Evolutionary conservation across 176 grass and related monocot genomes (phyloP).

Genomic region (Bolboschoenus planiculmis): DNA sequence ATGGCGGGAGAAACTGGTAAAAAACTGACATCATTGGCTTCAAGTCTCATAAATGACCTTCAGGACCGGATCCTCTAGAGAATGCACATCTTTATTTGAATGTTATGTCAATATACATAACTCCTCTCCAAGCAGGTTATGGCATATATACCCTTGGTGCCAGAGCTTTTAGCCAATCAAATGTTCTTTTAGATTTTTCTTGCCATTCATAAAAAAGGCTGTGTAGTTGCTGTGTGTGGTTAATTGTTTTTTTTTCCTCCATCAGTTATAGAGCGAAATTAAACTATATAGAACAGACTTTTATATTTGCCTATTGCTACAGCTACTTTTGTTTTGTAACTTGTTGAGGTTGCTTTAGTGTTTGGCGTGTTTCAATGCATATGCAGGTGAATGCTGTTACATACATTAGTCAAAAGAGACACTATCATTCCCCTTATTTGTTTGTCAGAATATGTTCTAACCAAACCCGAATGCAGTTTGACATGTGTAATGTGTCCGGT

Average conservation of each 20-base stretch:
- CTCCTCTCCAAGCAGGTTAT: not conserved
- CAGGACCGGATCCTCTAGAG: conserved; percentile 75
- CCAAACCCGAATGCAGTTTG: not conserved
- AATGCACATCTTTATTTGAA: not conserved
- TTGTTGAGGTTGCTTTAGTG: not conserved
- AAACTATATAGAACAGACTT: conserved; percentile 18
- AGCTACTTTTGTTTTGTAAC: not conserved
- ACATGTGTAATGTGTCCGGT: not conserved
- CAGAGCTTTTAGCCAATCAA: conserved; percentile 9
- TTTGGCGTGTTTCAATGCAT: not conserved
- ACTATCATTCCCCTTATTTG: not conserved
- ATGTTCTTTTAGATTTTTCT: conserved; percentile 17
- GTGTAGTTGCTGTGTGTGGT: conserved; percentile 3
- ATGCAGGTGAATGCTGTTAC: not conserved
- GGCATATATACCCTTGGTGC: not conserved
- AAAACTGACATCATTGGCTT: conserved; percentile 77
- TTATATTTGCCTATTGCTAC: not conserved
- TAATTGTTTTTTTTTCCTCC: not conserved
- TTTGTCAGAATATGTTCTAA: not conserved
- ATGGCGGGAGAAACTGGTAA: conserved; percentile 91
- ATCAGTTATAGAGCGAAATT: conserved; percentile 20
- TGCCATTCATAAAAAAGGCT: not conserved
- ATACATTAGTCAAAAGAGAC: not conserved
- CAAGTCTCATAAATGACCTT: conserved; percentile 79
- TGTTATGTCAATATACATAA: conserved; percentile 12